Evolutionary conservation across 768 basidiomycete species (phyloP).

Genomic region (Pleurotus salmoneostramineus): DNA sequence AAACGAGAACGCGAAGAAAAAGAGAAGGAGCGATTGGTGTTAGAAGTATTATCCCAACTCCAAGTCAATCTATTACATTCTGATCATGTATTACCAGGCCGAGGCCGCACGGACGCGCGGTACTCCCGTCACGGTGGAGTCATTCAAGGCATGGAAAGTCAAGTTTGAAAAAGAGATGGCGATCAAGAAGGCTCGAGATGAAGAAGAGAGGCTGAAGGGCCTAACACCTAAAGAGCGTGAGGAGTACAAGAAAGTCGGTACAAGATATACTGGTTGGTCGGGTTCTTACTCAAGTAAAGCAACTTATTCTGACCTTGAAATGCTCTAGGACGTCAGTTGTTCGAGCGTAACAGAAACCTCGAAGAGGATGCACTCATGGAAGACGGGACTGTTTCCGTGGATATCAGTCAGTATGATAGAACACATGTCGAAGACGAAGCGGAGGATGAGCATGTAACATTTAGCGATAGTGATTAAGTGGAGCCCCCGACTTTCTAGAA

Average conservation of each 20-base stretch:
- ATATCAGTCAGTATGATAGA: slow-evolving; percentile 86
- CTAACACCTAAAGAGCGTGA: slow-evolving; percentile 81
- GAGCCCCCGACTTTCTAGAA: too few species aligned
- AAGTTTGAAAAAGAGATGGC: slow-evolving; percentile 72
- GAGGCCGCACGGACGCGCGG: slow-evolving; percentile 86
- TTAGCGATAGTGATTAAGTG: slow-evolving; percentile 83
- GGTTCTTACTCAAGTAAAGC: background rate
- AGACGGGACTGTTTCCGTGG: slow-evolving; percentile 84
- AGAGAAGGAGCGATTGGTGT: slow-evolving; percentile 67
- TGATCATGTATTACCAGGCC: slow-evolving; percentile 43
- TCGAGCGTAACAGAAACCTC: slow-evolving; percentile 76
- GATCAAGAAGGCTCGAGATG: slow-evolving; percentile 56
- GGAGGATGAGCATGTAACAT: slow-evolving; percentile 60
- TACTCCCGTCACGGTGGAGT: slow-evolving; percentile 83
- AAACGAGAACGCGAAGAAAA: slow-evolving; percentile 54
- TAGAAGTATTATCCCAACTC: slow-evolving; percentile 55
- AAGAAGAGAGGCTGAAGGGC: slow-evolving; percentile 69
- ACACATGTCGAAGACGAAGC: slow-evolving; percentile 58
- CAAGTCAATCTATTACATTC: slow-evolving; percentile 6
- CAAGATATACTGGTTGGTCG: slow-evolving; percentile 64
- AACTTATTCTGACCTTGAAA: slow-evolving; percentile 1
- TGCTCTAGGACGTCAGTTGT: slow-evolving; percentile 82
- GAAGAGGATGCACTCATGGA: slow-evolving; percentile 82
- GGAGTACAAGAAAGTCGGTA: slow-evolving; percentile 64
- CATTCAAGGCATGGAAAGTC: slow-evolving; percentile 80